phyloP scores from a whole-genome alignment of 768 basidiomycete genomes.

The Pulveroboletus sp. region DNA sequence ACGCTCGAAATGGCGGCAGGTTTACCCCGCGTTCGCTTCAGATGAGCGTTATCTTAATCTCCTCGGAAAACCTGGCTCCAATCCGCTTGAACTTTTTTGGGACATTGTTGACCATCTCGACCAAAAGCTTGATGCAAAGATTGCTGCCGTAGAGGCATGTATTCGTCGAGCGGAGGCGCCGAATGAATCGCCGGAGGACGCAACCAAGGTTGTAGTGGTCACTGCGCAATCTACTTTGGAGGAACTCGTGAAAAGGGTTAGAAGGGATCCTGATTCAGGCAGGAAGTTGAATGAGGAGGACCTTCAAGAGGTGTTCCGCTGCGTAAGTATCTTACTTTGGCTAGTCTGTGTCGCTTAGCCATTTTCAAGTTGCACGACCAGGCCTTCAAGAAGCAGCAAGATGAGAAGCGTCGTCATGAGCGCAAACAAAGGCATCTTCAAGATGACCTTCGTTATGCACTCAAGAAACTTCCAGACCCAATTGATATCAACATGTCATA shows the following conservation, averaged over 20 bases:
- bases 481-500: conserved; percentile 71
- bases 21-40: conserved; percentile 70
- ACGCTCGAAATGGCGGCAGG: conserved; percentile 86
- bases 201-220: conserved; percentile 36
- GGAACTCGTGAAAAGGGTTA: conserved; percentile 56
- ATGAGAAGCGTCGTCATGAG: conserved; percentile 84
- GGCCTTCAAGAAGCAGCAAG: conserved; percentile 70
- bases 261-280: conserved; percentile 50
- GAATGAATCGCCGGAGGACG: conserved; percentile 29
- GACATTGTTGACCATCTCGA: conserved; percentile 85
- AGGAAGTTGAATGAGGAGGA: conserved; percentile 47
- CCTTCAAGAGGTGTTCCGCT: conserved; percentile 52
- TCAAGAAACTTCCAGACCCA: conserved; percentile 83
- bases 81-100: conserved; percentile 95
- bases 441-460: conserved; percentile 93
- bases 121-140: conserved; percentile 77
- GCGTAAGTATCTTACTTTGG: conserved; percentile 41
- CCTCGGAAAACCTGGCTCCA: conserved; percentile 91
- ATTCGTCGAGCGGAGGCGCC: conserved; percentile 41
- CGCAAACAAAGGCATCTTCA: conserved; percentile 81
- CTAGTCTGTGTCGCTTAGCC: conserved; percentile 5
- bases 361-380: conserved; percentile 59
- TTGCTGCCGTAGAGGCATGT: conserved; percentile 59
- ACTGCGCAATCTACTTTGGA: conserved; percentile 58
- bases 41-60: conserved; percentile 84